Evolutionary conservation across 1,284 basidiomycete species (phyloP), one percentile per base, ranked within the genome.

Genomic region (Blastosporella zonata): DNA sequence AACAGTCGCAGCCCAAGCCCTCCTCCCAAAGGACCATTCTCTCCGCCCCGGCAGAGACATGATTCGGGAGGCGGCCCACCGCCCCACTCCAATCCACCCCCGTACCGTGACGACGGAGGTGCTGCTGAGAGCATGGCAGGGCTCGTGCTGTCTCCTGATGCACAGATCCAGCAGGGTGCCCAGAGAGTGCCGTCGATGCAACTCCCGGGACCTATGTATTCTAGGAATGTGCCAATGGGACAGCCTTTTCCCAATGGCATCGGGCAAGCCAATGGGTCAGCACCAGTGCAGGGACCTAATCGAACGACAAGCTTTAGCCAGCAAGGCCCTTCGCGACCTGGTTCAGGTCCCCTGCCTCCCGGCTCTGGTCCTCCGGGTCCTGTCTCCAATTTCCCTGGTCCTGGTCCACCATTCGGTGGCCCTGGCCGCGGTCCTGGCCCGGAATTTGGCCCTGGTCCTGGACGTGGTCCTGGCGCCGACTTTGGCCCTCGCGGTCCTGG

Each of bases 231-330:
- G 23, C 38, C 59, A 13, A 60, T 59, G 38, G 62, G 64, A 31
- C 66, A 66, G 40, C 65, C 66, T 29, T 63, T 67, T 22, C 34
- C 54, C 29, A 56, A 61, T 52, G 53, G 55, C 6, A 55, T 60
- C 51, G 53, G 55, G 3, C 53, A 57, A 22, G 37, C 68, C 69
- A 53, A 61, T 70, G 47, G 37, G 7, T 40, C 39, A 12, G 18
- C 23, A 27, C 49, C 46, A 2, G 33, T 46, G 36, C 46, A 43
- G 40, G 45, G 21, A 21, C 73, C 75, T 27, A 54, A 65, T 10
- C 70, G 79, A 54, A 73, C 69, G 55, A 62, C 72, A 7, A 78
- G 75, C 50, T 65, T 69, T 43, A 57, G 54, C 49, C 66, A n/a
- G n/a, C n/a, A 50, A 46, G 52, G 47, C 20, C 49, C 58, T n/a